Conservation (phyloP, 352 stramenopile species). For the Phytophthora aleatoria region DNA sequence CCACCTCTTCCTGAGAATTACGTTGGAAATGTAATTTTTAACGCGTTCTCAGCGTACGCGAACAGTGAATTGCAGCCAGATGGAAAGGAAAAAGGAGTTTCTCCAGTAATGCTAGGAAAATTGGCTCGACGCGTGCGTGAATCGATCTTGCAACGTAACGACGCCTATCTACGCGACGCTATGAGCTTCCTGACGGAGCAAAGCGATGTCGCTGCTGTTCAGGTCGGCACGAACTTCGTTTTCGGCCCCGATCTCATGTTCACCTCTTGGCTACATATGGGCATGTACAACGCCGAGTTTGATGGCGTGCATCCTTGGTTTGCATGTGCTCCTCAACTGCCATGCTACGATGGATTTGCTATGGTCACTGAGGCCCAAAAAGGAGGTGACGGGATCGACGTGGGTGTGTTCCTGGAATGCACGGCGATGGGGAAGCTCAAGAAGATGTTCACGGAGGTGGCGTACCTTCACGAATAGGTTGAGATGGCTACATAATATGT, state of each 20-base stretch:
- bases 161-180: conserved; percentile 51
- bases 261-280: conserved; percentile 61
- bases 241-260: conserved; percentile 63
- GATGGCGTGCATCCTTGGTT: conserved; percentile 43
- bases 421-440: conserved; percentile 43
- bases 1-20: conserved; percentile 52
- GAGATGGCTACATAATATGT: neutral
- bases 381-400: conserved; percentile 39
- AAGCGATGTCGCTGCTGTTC: conserved; percentile 35
- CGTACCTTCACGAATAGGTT: conserved; percentile 13
- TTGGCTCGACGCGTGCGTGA: conserved; percentile 46
- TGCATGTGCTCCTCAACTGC: conserved; percentile 35
- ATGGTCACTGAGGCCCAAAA: conserved; percentile 55
- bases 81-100: conserved; percentile 3
- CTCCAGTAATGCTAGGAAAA: conserved; percentile 15
- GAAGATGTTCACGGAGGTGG: conserved; percentile 31
- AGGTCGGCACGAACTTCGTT: conserved; percentile 50
- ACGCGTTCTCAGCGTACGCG: conserved; percentile 45
- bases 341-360: conserved; percentile 48
- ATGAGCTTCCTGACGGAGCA: conserved; percentile 53
- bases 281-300: conserved; percentile 69
- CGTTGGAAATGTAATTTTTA: conserved; percentile 62
- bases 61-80: conserved; percentile 11
- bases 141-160: conserved; percentile 47
- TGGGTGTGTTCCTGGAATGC: conserved; percentile 49